Percentiles rank a stretch among this genome's conserved stretches.
Conservation (phyloP, 345 rosid genomes). For the Garcia nutans region DNA sequence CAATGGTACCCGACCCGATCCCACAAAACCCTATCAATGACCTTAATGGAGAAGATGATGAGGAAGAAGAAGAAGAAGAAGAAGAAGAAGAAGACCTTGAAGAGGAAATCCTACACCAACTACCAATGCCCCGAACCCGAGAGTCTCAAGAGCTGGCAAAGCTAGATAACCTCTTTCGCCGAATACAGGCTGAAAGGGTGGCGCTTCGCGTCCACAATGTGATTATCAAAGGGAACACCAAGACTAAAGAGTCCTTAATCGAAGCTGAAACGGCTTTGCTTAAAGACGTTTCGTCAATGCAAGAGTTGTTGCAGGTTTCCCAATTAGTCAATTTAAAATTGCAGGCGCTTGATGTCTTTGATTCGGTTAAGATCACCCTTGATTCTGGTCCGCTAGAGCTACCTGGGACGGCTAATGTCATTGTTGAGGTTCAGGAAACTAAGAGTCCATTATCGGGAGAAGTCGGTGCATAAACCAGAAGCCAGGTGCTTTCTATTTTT, state of each 20-base stretch:
- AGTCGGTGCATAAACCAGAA: conserved; percentile 68
- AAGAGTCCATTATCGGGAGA: conserved; percentile 57
- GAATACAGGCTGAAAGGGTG: conserved; percentile 49
- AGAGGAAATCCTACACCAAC: conserved; percentile 30
- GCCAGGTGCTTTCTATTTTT: conserved; percentile 46
- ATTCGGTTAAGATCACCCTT: conserved; percentile 74
- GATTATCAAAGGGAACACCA: conserved; percentile 66
- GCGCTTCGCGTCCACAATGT: conserved; percentile 87
- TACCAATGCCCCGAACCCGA: conserved; percentile 12
- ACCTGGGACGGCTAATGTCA: conserved; percentile 76
- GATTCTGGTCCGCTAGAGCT: conserved; percentile 90
- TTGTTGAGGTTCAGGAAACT: conserved; percentile 69
- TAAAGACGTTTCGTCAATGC: conserved; percentile 61
- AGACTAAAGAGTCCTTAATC: conserved; percentile 73
- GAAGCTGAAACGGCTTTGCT: conserved; percentile 62
- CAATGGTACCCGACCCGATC: conserved; percentile 2
- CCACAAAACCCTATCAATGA: conserved; percentile 2
- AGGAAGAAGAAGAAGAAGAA: neutral
- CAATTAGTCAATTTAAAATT: conserved; percentile 57
- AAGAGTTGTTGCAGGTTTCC: conserved; percentile 70
- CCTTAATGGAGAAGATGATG: conserved; percentile 1
- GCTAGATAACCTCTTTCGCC: conserved; percentile 48
- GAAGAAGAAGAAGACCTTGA: conserved; percentile 22
- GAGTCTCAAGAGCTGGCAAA: conserved; percentile 38
- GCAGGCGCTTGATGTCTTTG: conserved; percentile 67